Base-by-base conservation (phyloP, 805 yeast species). In the Lipomyces japonicus region DNA sequence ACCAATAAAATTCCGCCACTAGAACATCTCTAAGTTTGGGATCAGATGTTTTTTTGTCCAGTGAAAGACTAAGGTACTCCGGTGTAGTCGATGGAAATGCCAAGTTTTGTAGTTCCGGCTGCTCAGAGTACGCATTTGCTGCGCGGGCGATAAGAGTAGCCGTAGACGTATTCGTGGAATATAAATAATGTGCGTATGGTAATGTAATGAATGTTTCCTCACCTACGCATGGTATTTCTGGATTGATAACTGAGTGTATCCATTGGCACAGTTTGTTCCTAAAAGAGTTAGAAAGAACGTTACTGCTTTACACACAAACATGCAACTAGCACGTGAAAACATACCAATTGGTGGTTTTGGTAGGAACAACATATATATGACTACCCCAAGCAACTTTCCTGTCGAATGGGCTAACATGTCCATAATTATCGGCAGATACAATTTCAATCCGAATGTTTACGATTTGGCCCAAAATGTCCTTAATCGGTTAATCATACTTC, bases 341-440 rank as follows among this genome's bases (percentile, higher is more conserved):
- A 18, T 38, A 50, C 58, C 53, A 46, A 25, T 50, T 38, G 16
- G 46, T 34, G 14, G 18, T 38, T 5, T 19, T 39, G 4, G 34
- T 23, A 4, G 58, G 49, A n/a, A 31, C 39, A 3, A 54, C 50
- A 21, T 41, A 36, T 9, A 54, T 39, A 35, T 54, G 58, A 4
- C 53, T 54, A 3, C 58, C 58, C 43, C 48, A 48, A 2, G 46
- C 46, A 4, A 43, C 25, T 1, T 31, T 16, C n/a, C 58, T 39
- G 23, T 51, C 53, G 37, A 54, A 54, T n/a, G 58, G 58, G 22
- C 57, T 30, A 10, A 48, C 39, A 39, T 46, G 58, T 4, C 46
- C 48, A 36, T 43, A 52, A 26, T 54, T 50, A 32, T 54, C 58
- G 14, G 35, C 19, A 4, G 53, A 39, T 7, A 41, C 44, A 26